These are phyloP conservation scores for Lithohypha guttulata DNA, from an alignment of 2,329 filamentous ascomycete genomes.

Conservation along the genomic window DNA sequence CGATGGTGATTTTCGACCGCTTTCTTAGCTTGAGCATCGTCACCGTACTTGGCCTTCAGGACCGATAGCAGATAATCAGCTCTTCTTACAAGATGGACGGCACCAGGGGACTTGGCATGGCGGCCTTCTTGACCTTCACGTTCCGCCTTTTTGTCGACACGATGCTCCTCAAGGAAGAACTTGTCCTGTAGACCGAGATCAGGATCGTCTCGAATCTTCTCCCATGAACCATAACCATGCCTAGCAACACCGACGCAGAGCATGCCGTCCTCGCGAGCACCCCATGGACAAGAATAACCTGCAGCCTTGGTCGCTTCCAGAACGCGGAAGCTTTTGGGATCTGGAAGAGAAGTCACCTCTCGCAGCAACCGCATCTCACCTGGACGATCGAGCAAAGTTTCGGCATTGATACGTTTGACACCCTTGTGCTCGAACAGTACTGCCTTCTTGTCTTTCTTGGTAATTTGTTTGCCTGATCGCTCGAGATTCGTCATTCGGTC, in stretches of 20 bases:
- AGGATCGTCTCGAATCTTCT: slow-evolving; percentile 80
- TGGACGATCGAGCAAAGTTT: slow-evolving; percentile 85
- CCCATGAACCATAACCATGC: slow-evolving; percentile 93
- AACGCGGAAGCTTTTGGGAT: slow-evolving; percentile 73
- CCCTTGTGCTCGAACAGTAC: slow-evolving; percentile 90
- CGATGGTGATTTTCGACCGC: slow-evolving; percentile 87
- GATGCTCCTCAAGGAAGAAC: slow-evolving; percentile 92
- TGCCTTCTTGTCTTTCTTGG: slow-evolving; percentile 96
- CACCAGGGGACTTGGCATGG: slow-evolving; percentile 72
- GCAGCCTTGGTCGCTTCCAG: slow-evolving; percentile 86
- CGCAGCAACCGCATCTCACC: slow-evolving; percentile 77
- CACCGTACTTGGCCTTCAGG: slow-evolving; percentile 72
- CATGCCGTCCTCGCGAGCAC: slow-evolving; percentile 91
- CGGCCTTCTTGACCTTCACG: slow-evolving; percentile 60
- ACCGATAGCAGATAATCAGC: slow-evolving; percentile 95
- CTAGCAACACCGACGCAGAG: slow-evolving; percentile 84
- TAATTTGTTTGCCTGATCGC: slow-evolving; percentile 64
- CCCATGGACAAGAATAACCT: slow-evolving; percentile 86
- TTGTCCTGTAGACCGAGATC: slow-evolving; percentile 81
- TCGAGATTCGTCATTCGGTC: slow-evolving; percentile 54
- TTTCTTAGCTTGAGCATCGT: slow-evolving; percentile 57
- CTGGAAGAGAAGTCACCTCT: slow-evolving; percentile 51
- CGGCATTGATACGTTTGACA: slow-evolving; percentile 89
- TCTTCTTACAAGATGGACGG: slow-evolving; percentile 87
- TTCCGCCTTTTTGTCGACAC: slow-evolving; percentile 96